These are phyloP conservation scores for Leptographium lundbergii DNA, from an alignment of 2,329 filamentous ascomycete species.

Conservation along the genomic window DNA sequence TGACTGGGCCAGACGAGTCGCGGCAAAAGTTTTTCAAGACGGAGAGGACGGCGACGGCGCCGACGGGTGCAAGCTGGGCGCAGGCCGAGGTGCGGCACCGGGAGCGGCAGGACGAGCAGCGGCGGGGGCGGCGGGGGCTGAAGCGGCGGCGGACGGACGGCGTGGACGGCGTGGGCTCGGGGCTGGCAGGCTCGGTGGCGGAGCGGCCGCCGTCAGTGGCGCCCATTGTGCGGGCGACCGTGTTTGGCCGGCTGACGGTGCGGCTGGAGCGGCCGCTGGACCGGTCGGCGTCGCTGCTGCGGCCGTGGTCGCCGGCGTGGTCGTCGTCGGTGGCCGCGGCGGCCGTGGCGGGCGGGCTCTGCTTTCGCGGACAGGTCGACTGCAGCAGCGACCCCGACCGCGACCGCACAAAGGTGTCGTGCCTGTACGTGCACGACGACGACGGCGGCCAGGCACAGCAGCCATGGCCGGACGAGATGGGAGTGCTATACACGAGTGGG, in stretches of 20 bases:
- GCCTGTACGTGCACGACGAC: constrained; percentile 10
- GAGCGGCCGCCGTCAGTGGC: not conserved
- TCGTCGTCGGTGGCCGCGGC: not conserved
- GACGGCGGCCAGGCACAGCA: constrained; percentile 3
- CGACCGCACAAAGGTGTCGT: not conserved
- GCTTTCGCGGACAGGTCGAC: not conserved
- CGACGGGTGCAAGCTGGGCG: constrained; percentile 39
- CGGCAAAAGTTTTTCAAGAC: constrained; percentile 57
- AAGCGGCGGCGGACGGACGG: not conserved
- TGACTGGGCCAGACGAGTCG: constrained; percentile 28
- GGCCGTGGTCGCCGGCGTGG: not conserved
- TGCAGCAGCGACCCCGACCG: not conserved
- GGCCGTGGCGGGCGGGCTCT: not conserved
- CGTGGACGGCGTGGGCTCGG: too few relatives aligned
- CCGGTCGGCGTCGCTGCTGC: not conserved
- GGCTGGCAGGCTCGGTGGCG: too few relatives aligned
- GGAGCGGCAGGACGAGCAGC: not conserved
- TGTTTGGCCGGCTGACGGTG: not conserved
- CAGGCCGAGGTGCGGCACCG: constrained; percentile 15
- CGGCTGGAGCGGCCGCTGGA: not conserved
- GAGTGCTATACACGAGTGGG: constrained; percentile 30
- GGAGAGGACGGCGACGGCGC: constrained; percentile 36
- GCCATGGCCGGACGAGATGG: constrained; percentile 22
- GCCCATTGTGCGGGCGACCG: not conserved
- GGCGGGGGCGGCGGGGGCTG: not conserved